Evolutionary conservation across 164 flowering plant species (phyloP).

Genomic region (Brasenia schreberi): DNA sequence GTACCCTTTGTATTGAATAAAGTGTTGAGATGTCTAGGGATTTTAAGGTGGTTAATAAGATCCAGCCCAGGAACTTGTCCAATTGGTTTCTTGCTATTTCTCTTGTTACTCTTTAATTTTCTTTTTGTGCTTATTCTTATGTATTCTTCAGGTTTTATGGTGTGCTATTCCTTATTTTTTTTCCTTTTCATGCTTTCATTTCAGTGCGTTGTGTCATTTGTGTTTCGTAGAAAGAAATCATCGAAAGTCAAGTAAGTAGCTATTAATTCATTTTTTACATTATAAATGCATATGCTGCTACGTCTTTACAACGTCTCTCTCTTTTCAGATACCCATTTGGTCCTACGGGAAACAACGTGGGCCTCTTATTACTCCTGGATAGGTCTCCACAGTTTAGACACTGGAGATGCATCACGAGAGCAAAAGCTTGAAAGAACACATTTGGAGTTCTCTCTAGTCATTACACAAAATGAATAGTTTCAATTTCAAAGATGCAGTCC

Average conservation of each 20-base stretch:
- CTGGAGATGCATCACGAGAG: conserved; percentile 56
- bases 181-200: conserved; percentile 6
- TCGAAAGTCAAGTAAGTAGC: conserved; percentile 65
- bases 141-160: neutral
- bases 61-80: neutral
- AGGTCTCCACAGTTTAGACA: conserved; percentile 35
- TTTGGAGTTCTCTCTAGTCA: too few species aligned
- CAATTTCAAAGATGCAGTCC: too few species aligned
- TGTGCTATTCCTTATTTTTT: neutral
- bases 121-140: neutral
- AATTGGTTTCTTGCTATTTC: neutral
- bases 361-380: conserved; percentile 69
- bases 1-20: too few species aligned
- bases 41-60: too few species aligned
- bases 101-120: neutral
- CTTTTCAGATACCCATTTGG: conserved; percentile 61
- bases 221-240: conserved; percentile 75
- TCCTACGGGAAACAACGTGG: conserved; percentile 38
- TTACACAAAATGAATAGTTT: too few species aligned
- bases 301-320: neutral
- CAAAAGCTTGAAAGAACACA: conserved; percentile 25
- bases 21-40: too few species aligned
- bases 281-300: neutral
- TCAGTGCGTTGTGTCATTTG: conserved; percentile 66
- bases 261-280: neutral